A percentile compares a stretch with the other conserved stretches of the same genome.
These are phyloP conservation scores for Lophium mytilinum DNA, from an alignment of 495 filamentous ascomycete genomes.

Conservation along the genomic window DNA sequence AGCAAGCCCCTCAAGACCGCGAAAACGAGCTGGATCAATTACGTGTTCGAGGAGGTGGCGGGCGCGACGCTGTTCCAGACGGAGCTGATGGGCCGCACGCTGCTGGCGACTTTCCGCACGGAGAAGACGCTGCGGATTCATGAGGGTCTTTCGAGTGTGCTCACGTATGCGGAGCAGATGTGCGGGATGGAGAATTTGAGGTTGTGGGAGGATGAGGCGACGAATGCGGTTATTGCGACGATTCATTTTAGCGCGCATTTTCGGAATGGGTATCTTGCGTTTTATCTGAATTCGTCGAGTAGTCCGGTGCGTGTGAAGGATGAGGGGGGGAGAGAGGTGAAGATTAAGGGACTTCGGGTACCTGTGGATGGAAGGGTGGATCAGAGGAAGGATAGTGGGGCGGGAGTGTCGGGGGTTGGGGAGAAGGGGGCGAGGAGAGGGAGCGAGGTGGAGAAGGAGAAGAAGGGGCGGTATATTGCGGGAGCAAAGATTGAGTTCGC, in stretches of 20 bases:
- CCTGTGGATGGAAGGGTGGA: constrained; percentile 16
- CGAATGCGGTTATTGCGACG: constrained; percentile 29
- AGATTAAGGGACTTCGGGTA: constrained; percentile 32
- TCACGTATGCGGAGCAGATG: constrained; percentile 35
- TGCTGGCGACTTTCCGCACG: constrained; percentile 30
- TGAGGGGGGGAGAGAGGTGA: constrained; percentile 25
- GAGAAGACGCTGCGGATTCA: constrained; percentile 33
- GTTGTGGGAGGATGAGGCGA: constrained; percentile 33
- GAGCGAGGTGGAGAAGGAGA: constrained; percentile 13
- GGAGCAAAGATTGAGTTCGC: constrained; percentile 32
- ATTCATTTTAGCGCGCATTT: constrained; percentile 34
- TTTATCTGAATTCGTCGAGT: constrained; percentile 27
- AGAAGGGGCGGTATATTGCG: constrained; percentile 3
- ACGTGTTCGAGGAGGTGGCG: constrained; percentile 24
- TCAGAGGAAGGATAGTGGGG: constrained; percentile 16
- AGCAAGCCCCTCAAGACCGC: constrained; percentile 7
- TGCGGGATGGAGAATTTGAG: constrained; percentile 37
- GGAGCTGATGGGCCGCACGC: constrained; percentile 33
- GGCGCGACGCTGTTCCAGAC: constrained; percentile 32
- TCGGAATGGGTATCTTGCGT: constrained; percentile 32
- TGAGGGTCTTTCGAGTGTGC: constrained; percentile 29
- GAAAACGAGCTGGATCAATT: constrained; percentile 37
- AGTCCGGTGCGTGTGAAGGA: constrained; percentile 30
- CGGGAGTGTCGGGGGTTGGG: neutral
- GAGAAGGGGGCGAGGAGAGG: constrained; percentile 2